A percentile compares a stretch with the other conserved stretches of the same genome.
phyloP scores from a whole-genome alignment of 257 asterid genomes.

The Phtheirospermum japonicum region DNA sequence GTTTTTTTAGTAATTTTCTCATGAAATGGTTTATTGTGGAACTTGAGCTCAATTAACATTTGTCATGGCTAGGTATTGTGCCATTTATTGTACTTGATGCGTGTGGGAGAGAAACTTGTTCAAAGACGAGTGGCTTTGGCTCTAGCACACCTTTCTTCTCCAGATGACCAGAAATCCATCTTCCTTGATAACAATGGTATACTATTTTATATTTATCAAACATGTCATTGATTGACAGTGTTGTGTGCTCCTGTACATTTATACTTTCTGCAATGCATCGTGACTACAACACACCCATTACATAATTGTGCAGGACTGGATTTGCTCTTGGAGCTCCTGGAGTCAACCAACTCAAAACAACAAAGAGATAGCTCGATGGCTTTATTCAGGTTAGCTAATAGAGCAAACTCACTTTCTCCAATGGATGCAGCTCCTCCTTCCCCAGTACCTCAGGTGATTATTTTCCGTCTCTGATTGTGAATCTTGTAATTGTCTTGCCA shows the following conservation, averaged over 20 bases:
- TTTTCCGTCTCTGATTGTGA: not conserved
- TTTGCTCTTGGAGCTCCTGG: constrained; percentile 66
- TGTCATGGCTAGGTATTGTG: constrained; percentile 50
- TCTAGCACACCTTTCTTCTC: constrained; percentile 67
- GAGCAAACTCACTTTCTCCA: constrained; percentile 58
- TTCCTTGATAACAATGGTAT: constrained; percentile 61
- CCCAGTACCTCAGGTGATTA: constrained; percentile 63
- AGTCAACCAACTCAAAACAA: constrained; percentile 43
- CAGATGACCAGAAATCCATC: constrained; percentile 60
- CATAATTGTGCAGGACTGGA: constrained; percentile 48
- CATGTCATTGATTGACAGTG: not conserved
- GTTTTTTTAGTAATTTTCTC: not conserved
- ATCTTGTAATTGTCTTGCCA: not conserved
- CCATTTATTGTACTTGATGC: constrained; percentile 63
- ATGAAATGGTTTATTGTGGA: not conserved
- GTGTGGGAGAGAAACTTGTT: constrained; percentile 50
- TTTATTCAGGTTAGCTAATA: constrained; percentile 53
- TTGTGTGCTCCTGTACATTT: constrained; percentile 1
- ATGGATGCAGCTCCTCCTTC: constrained; percentile 78
- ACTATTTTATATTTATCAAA: not conserved
- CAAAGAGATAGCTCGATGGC: constrained; percentile 64
- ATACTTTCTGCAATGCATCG: no score
- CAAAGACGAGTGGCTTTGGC: constrained; percentile 73
- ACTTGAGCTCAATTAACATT: constrained; percentile 14
- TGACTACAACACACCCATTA: no score